Evolutionary conservation across 352 stramenopile species (phyloP), one percentile per base, ranked within the genome.

Genomic region (Globisporangium cylindrosporum): DNA sequence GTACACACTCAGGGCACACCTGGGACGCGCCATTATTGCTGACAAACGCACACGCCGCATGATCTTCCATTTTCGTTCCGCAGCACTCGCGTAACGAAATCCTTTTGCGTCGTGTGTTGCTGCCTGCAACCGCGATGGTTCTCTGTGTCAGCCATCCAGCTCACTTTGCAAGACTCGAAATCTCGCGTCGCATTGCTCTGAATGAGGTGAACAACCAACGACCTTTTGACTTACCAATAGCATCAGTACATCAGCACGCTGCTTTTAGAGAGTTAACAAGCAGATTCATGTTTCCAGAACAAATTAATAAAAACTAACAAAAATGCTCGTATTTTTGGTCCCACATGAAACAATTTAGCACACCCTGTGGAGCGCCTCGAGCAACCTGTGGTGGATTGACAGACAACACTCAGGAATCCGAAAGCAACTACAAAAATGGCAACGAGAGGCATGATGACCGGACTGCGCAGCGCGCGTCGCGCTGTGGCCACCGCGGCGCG

Each of bases 381-480:
- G n/a, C 34, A n/a, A 7, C n/a, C 10, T 41, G 14, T 41, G 27
- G 55, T 43, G 15, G 55, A 57, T 46, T 61, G 29, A 29, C n/a
- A 20, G 4, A n/a, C 55, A 25, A 32, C 29, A 46, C 38, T 46
- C 32, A n/a, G 1, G 15, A 27, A 46, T 3, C 27, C n/a, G 4
- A 29, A 60, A 12, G 9, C 9, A 20, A 62, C 20, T 29, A 15
- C 20, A 20, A 62, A 32, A 29, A 62, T 62, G 56, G 56, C 32
- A 32, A 62, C 56, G 10, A 48, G 25, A 38, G 29, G 22, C 32
- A 41, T 49, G 56, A 62, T 38, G 20, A 62, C 32, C 8, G 56
- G 56, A 9, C n/a, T 62, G 32, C 56, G 56, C 56, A 62, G 56
- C 18, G 56, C 32, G 32, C 56, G 32, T 32, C 56, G 56, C 56